Evolutionary conservation across 345 rosid species (phyloP).

Genomic region (Eutrema japonicum): DNA sequence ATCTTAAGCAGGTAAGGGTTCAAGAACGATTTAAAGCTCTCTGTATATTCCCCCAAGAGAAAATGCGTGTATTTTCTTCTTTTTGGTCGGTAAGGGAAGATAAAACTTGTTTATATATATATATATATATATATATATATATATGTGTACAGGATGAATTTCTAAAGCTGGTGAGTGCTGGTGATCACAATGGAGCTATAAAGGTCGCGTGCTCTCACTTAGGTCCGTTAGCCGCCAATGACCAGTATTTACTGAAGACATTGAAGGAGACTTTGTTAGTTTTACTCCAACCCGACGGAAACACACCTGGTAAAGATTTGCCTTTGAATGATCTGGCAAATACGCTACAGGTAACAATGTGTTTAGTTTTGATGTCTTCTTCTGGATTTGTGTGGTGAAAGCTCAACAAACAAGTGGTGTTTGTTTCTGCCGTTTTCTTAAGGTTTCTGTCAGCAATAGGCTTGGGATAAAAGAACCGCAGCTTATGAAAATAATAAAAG

Average conservation of each 20-base stretch:
- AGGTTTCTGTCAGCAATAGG: conserved; percentile 82
- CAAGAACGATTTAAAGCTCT: conserved; percentile 18
- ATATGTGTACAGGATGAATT: conserved; percentile 68
- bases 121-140: background rate
- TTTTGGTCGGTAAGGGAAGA: background rate
- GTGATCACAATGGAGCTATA: conserved; percentile 80
- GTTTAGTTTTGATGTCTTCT: conserved; percentile 9
- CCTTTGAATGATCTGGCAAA: conserved; percentile 77
- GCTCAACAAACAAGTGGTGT: conserved; percentile 8
- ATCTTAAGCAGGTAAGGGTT: conserved; percentile 81
- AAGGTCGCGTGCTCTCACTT: conserved; percentile 83
- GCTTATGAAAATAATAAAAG: conserved; percentile 88
- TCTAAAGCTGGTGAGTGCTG: conserved; percentile 71
- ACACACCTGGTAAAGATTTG: conserved; percentile 59
- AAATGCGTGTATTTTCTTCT: background rate
- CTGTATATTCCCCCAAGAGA: conserved; percentile 2
- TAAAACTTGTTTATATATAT: background rate
- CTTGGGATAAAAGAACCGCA: conserved; percentile 90
- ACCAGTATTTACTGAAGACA: conserved; percentile 69
- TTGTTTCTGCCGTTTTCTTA: conserved; percentile 14
- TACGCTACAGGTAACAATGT: conserved; percentile 73
- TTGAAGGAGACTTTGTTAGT: conserved; percentile 85
- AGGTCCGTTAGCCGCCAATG: conserved; percentile 83
- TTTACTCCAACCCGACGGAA: conserved; percentile 69
- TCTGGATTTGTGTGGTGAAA: conserved; percentile 16